Conservation (phyloP, 768 basidiomycete species). For the Dentipellis fragilis region DNA sequence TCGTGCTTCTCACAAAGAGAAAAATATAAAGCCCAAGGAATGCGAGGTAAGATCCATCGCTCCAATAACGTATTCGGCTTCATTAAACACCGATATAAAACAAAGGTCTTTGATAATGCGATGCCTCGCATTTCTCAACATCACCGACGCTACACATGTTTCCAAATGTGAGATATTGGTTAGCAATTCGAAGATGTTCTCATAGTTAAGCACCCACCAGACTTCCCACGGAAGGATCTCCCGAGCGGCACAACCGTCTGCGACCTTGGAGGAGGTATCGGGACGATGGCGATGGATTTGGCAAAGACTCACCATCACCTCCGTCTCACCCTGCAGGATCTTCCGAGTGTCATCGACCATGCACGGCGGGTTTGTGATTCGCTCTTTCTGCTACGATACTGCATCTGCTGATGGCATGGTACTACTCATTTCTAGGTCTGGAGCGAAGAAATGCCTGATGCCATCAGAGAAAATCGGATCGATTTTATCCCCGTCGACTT, state of each 20-base stretch:
- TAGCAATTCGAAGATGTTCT: not conserved
- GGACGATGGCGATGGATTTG: slow-evolving; percentile 20
- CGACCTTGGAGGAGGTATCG: slow-evolving; percentile 22
- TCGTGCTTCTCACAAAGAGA: too few species aligned
- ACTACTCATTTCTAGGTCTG: not conserved
- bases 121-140: not conserved
- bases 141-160: not conserved
- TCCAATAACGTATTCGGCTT: too few species aligned
- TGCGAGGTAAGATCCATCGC: not conserved
- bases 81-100: too few species aligned
- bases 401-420: too few species aligned
- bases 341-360: slow-evolving; percentile 18
- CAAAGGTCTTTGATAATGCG: not conserved
- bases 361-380: slow-evolving; percentile 15
- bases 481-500: not conserved
- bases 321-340: slow-evolving; percentile 19
- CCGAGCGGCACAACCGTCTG: slow-evolving; percentile 15
- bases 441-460: not conserved
- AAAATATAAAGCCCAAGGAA: not conserved
- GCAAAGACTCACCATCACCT: slow-evolving; percentile 19
- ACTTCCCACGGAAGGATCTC: slow-evolving; percentile 18
- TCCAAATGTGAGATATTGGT: not conserved
- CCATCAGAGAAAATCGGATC: not conserved
- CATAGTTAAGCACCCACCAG: slow-evolving; percentile 3
- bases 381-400: too few species aligned